phyloP scores from a whole-genome alignment of 768 basidiomycete species.

The Kwoniella mangroviensis region DNA sequence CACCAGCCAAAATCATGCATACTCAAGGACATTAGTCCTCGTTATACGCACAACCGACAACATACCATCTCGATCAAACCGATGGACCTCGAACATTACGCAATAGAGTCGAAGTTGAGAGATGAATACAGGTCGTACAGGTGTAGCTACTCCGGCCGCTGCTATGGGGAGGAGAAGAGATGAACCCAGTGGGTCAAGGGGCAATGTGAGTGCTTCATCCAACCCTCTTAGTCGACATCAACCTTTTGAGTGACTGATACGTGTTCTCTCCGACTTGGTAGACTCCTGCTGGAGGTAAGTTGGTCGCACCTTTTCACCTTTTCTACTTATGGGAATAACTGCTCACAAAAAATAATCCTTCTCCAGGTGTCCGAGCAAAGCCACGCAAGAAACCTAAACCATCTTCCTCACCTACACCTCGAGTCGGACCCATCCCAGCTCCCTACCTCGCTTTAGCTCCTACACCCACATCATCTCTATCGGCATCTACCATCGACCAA shows the following conservation, averaged over 20 bases:
- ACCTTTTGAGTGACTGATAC: background rate
- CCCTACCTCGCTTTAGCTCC: slow-evolving; percentile 54
- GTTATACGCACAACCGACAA: too few species aligned
- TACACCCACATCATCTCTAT: slow-evolving; percentile 38
- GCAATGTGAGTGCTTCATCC: slow-evolving; percentile 13
- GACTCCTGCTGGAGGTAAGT: slow-evolving; percentile 24
- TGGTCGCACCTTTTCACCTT: too few species aligned
- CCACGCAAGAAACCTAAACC: slow-evolving; percentile 43
- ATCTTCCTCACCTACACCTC: slow-evolving; percentile 10
- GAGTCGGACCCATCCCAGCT: slow-evolving; percentile 36
- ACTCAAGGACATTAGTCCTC: background rate
- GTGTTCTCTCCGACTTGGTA: background rate
- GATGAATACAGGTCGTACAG: slow-evolving; percentile 15
- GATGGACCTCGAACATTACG: background rate
- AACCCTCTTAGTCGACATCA: background rate
- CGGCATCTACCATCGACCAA: slow-evolving; percentile 29
- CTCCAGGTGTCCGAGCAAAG: slow-evolving; percentile 24
- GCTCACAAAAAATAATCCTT: background rate
- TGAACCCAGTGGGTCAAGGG: slow-evolving; percentile 26
- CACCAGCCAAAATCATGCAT: background rate
- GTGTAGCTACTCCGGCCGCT: background rate
- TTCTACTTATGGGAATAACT: too few species aligned
- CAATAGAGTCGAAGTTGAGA: slow-evolving; percentile 1
- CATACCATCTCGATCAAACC: background rate
- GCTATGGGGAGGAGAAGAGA: slow-evolving; percentile 17